Conservation (phyloP, 805 yeast species). For the Cyberlindnera mississippiensis region DNA sequence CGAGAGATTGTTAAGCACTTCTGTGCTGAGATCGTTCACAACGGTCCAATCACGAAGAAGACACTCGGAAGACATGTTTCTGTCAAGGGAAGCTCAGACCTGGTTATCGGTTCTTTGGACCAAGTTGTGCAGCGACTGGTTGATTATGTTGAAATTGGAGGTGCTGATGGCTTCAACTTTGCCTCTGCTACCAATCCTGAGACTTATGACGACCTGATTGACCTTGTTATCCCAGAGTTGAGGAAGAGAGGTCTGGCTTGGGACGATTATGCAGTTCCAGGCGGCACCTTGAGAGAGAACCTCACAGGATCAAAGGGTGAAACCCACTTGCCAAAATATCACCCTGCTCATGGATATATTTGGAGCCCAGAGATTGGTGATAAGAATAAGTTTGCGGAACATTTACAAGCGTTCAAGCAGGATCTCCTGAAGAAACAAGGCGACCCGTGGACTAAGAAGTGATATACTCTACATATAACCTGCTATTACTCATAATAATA, state of each 20-base stretch:
- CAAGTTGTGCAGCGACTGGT: background rate
- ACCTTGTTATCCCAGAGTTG: conserved; percentile 36
- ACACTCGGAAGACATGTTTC: conserved; percentile 26
- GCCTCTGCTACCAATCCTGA: conserved; percentile 36
- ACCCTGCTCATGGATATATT: conserved; percentile 22
- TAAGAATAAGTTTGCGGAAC: conserved; percentile 20
- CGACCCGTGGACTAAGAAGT: too few species aligned
- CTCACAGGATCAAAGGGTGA: conserved; percentile 24
- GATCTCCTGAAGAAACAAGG: too few species aligned
- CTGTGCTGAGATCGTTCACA: conserved; percentile 3
- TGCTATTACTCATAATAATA: too few species aligned
- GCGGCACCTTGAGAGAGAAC: conserved; percentile 36
- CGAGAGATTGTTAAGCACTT: conserved; percentile 29
- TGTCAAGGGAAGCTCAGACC: conserved; percentile 28
- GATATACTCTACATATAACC: too few species aligned
- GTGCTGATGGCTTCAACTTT: conserved; percentile 41
- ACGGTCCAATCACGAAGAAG: conserved; percentile 30
- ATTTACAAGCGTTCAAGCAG: too few species aligned
- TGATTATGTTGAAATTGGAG: conserved; percentile 36
- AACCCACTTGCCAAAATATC: conserved; percentile 21
- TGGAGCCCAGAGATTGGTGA: conserved; percentile 12
- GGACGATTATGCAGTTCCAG: conserved; percentile 24
- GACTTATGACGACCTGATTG: conserved; percentile 37
- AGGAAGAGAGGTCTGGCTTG: conserved; percentile 35
- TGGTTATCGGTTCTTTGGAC: conserved; percentile 19